Evolutionary conservation across 164 flowering plant genomes (phyloP).

Genomic region (Protea cynaroides): DNA sequence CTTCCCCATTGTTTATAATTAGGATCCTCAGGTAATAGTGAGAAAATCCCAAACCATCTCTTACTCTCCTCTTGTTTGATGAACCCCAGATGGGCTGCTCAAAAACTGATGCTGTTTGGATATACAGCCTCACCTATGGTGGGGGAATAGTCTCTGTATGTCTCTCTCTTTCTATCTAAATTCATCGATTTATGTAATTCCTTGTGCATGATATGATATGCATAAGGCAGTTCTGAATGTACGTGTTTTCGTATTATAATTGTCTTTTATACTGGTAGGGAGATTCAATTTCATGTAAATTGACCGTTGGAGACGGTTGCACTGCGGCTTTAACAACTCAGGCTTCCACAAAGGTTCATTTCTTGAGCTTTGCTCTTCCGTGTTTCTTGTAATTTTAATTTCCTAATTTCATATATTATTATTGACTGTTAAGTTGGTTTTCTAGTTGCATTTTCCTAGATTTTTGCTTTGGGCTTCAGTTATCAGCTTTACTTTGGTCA

Average conservation of each 20-base stretch:
- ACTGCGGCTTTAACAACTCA: conserved; percentile 83
- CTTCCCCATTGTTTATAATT: neutral
- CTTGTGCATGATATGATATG: too few relatives aligned
- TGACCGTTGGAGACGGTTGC: conserved; percentile 64
- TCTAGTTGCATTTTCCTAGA: neutral
- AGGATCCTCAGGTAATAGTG: neutral
- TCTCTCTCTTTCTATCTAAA: conserved; percentile 1
- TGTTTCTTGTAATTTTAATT: neutral
- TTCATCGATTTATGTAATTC: too few relatives aligned
- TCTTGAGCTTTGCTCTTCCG: neutral
- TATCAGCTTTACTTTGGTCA: neutral
- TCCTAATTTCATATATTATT: neutral
- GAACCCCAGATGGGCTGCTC: conserved; percentile 57
- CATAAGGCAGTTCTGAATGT: too few relatives aligned
- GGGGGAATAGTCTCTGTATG: conserved; percentile 96
- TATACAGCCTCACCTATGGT: conserved; percentile 86
- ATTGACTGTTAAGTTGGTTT: neutral
- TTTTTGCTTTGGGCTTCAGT: neutral
- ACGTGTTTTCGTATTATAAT: too few relatives aligned
- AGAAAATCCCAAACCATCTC: neutral
- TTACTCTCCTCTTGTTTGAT: neutral
- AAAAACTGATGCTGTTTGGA: conserved; percentile 76
- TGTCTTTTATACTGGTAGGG: conserved; percentile 39
- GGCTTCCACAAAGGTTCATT: conserved; percentile 82
- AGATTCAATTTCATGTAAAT: conserved; percentile 53